Evolutionary conservation across 208 protist genomes (phyloP).

Genomic region (Naegleria fowleri): DNA sequence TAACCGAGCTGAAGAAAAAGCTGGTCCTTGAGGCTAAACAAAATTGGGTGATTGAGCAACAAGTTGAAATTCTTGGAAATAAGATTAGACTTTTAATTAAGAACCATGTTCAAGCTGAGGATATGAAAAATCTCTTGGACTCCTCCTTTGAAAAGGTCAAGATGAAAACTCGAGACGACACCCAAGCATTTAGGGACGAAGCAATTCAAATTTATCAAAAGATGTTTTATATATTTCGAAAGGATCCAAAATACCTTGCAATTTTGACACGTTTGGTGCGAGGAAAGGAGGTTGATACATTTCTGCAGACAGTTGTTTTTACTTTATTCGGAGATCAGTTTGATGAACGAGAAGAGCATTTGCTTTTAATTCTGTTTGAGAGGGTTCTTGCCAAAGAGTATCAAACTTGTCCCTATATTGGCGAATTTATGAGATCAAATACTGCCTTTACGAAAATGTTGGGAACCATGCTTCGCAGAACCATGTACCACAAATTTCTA

Average conservation of each 20-base stretch:
- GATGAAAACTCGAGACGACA: not conserved
- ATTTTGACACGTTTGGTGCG: not conserved
- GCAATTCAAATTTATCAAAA: not conserved
- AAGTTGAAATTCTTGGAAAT: not conserved
- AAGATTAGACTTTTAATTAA: slow-evolving; percentile 24
- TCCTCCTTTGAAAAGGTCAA: not conserved
- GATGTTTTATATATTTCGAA: slow-evolving; percentile 7
- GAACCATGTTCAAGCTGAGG: slow-evolving; percentile 3
- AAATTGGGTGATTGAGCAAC: slow-evolving; percentile 21
- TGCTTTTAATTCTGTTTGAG: slow-evolving; percentile 10
- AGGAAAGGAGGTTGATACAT: not conserved
- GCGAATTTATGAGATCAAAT: slow-evolving; percentile 33
- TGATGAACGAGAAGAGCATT: slow-evolving; percentile 13
- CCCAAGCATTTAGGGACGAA: not conserved
- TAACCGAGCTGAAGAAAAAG: not conserved
- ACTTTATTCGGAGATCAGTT: slow-evolving; percentile 34
- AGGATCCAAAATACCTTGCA: not conserved
- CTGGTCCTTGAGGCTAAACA: not conserved
- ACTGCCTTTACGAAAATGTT: slow-evolving; percentile 31
- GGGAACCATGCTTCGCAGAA: not conserved
- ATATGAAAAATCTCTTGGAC: slow-evolving; percentile 18
- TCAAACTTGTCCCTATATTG: not conserved
- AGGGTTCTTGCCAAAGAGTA: slow-evolving; percentile 19
- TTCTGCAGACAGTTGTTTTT: slow-evolving; percentile 26
- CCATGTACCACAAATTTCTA: slow-evolving; percentile 21